Percentiles rank a stretch among this genome's conserved stretches.
Evolutionary conservation across 768 basidiomycete species (phyloP).

Genomic region (Suillus occidentalis): DNA sequence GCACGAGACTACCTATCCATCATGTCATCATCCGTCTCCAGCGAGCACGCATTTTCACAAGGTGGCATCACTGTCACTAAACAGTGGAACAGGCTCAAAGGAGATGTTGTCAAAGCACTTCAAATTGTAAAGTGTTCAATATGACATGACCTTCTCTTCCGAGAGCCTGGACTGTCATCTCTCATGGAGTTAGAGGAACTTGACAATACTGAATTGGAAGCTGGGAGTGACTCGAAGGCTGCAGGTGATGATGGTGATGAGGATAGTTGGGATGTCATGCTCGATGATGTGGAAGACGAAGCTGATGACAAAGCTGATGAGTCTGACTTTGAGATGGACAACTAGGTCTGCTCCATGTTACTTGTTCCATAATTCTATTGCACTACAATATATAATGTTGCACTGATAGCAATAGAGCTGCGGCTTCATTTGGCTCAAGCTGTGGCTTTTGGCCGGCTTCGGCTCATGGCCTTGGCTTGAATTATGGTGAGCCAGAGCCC

Average conservation of each 20-base stretch:
- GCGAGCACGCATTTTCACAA: constrained; percentile 40
- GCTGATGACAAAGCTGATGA: too few relatives aligned
- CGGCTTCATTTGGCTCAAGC: too few relatives aligned
- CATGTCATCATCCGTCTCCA: constrained; percentile 38
- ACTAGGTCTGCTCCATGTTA: too few relatives aligned
- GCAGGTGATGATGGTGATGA: neutral
- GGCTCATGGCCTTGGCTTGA: too few relatives aligned
- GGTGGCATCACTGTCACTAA: constrained; percentile 40
- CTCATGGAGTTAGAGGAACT: neutral
- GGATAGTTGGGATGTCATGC: neutral
- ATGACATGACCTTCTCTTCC: constrained; percentile 25
- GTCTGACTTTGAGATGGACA: too few relatives aligned
- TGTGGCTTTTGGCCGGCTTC: too few relatives aligned
- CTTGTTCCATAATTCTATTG: too few relatives aligned
- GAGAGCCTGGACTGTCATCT: neutral
- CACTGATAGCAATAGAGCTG: too few relatives aligned
- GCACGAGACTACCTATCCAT: constrained; percentile 39
- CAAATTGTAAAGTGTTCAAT: constrained; percentile 31
- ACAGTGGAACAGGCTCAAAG: constrained; percentile 32
- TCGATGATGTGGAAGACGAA: too few relatives aligned
- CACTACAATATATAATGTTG: too few relatives aligned
- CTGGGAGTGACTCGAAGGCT: neutral
- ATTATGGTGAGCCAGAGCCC: too few relatives aligned
- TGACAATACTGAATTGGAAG: neutral
- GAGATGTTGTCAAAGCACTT: constrained; percentile 35